Evolutionary conservation across 2,329 filamentous ascomycete species (phyloP), one percentile per base, ranked within the genome.

Genomic region (Aspergillus alliaceus): DNA sequence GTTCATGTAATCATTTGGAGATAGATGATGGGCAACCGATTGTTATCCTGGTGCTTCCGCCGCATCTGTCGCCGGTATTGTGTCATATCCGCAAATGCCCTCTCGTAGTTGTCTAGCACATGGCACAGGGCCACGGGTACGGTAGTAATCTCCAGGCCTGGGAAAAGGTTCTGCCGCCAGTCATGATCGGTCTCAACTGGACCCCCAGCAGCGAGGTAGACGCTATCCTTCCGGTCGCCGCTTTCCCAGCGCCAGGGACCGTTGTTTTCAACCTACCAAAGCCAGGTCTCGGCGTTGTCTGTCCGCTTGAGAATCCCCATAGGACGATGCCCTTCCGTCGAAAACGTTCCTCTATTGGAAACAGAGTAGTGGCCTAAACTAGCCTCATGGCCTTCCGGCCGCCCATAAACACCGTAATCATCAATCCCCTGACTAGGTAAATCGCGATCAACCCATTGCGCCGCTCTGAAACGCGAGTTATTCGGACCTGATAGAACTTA

Each of bases 1-100:
- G 56, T 75, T 76, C 72, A 75, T 76, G 48, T 74, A 75, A 52
- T 76, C 72, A 58, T 76, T 76, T 64, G 75, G n/a, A n/a, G n/a
- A n/a, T n/a, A 75, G 22, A 76, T 70, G 32, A 75, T 64, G 0
- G 70, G 66, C 0, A 75, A 49, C 1, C 34, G 46, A 11, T 65
- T 53, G 49, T 72, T 68, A 54, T 75, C 73, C 0, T 25, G 27
- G 47, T 75, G 72, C 1, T 56, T 55, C 3, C 70, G 60, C 4
- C 70, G 61, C 9, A 73, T 72, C 3, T 34, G 56, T 2, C 72
- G 67, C 8, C 72, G 58, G 57, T 75, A 74, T 9, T 59, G 35
- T 0, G 67, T 75, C 20, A 75, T 25, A 1, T 66, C 61, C 0
- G 40, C 62, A 47, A 72, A 72, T 1, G 69, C 70, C 1, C 31